These are phyloP conservation scores for Nitzschia sp. DNA, from an alignment of 108 stramenopile genomes.

Conservation along the genomic window DNA sequence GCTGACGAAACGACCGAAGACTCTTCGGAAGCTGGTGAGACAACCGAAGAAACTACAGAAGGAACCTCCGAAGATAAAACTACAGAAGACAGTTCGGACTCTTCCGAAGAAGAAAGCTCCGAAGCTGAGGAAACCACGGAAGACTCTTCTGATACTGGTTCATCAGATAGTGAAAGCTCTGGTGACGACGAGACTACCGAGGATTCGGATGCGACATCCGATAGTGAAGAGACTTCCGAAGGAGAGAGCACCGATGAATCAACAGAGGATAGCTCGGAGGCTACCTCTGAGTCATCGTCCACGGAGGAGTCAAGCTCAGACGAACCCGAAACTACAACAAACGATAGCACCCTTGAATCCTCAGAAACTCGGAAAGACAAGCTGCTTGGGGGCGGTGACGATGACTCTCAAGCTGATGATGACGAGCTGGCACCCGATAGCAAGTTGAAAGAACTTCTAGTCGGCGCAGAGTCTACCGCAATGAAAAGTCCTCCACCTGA, in stretches of 20 bases:
- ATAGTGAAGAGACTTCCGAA: conserved; percentile 13
- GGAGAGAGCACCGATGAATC: conserved; percentile 15
- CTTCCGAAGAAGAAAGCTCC: neutral
- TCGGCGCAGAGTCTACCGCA: conserved; percentile 25
- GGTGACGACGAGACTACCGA: neutral
- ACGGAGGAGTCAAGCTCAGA: conserved; percentile 8
- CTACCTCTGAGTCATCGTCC: conserved; percentile 3
- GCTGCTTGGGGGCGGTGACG: conserved; percentile 12
- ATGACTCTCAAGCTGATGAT: conserved; percentile 6
- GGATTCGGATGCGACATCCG: conserved; percentile 4
- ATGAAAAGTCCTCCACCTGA: conserved; percentile 1
- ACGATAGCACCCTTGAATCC: conserved; percentile 11
- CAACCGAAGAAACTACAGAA: conserved; percentile 8
- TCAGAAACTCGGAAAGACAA: neutral
- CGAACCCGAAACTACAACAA: conserved; percentile 14
- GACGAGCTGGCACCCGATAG: conserved; percentile 5
- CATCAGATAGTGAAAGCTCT: conserved; percentile 3
- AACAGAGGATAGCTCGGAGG: neutral
- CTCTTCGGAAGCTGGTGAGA: neutral
- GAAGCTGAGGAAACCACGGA: conserved; percentile 1
- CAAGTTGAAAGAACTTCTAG: conserved; percentile 26
- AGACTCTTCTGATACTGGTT: neutral
- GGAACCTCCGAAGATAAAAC: neutral
- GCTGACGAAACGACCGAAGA: conserved; percentile 11
- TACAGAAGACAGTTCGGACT: neutral